These are phyloP conservation scores for Fusarium humuli DNA, from an alignment of 2,329 filamentous ascomycete genomes.

Conservation along the genomic window DNA sequence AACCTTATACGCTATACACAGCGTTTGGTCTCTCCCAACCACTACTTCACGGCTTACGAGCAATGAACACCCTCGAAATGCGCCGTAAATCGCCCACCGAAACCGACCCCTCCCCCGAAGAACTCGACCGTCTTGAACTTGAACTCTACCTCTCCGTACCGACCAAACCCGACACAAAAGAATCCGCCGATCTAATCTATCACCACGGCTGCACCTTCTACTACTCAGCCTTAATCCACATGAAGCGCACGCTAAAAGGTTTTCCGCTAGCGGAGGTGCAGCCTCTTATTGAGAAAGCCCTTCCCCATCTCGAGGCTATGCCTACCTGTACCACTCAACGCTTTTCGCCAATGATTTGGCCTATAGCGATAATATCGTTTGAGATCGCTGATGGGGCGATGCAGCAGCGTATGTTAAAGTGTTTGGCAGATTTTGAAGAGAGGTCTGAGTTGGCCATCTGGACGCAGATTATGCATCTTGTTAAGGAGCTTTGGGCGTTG, in stretches of 20 bases:
- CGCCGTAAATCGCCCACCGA: conserved; percentile 19
- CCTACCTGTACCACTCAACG: conserved; percentile 25
- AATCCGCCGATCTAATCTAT: conserved; percentile 40
- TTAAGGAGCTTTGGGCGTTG: conserved; percentile 39
- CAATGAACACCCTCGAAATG: conserved; percentile 38
- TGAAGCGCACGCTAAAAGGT: conserved; percentile 44
- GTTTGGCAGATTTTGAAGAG: conserved; percentile 25
- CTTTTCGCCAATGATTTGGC: conserved; percentile 44
- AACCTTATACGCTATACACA: conserved; percentile 35
- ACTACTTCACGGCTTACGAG: conserved; percentile 36
- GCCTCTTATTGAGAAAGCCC: conserved; percentile 40
- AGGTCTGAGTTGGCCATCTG: conserved; percentile 40
- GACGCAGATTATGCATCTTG: conserved; percentile 33
- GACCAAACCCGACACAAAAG: conserved; percentile 32
- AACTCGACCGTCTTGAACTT: conserved; percentile 39
- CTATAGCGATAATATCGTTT: conserved; percentile 41
- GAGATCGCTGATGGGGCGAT: conserved; percentile 24
- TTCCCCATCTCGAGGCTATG: conserved; percentile 39
- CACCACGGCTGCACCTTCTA: conserved; percentile 44
- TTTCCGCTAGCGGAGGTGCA: conserved; percentile 38
- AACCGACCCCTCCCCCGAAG: conserved; percentile 7
- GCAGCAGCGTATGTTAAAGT: conserved; percentile 42
- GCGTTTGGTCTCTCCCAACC: conserved; percentile 40
- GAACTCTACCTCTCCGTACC: conserved; percentile 40
- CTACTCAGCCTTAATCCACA: conserved; percentile 42